These are phyloP conservation scores for Starmerella geochares DNA, from an alignment of 805 yeast genomes.

Conservation along the genomic window DNA sequence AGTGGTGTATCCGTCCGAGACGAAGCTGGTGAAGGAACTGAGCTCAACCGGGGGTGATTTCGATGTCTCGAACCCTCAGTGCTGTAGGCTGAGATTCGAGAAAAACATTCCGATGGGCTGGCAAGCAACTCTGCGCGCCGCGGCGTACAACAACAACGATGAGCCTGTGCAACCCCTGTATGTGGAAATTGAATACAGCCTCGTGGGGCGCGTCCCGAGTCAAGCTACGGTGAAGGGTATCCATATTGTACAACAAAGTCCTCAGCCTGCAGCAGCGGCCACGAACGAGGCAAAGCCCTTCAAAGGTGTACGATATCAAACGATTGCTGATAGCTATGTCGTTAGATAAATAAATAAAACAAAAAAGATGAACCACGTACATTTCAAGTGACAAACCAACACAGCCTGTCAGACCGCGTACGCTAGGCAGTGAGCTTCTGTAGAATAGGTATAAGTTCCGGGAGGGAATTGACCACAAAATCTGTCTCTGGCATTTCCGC, in stretches of 20 bases:
- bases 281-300: slow-evolving; percentile 61
- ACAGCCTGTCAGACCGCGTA: no score
- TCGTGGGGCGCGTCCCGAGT: slow-evolving; percentile 65
- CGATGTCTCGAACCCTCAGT: slow-evolving; percentile 43
- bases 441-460: slow-evolving; percentile 19
- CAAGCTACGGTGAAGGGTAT: slow-evolving; percentile 15
- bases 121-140: slow-evolving; percentile 58
- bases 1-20: slow-evolving; percentile 31
- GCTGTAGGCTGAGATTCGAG: slow-evolving; percentile 43
- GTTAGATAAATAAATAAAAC: slow-evolving; percentile 31
- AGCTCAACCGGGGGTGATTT: slow-evolving; percentile 70
- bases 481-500: slow-evolving; percentile 34
- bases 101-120: slow-evolving; percentile 49
- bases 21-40: slow-evolving; percentile 38
- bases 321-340: slow-evolving; percentile 46
- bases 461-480: slow-evolving; percentile 29
- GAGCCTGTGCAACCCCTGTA: slow-evolving; percentile 23
- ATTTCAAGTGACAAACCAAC: not conserved
- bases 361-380: not conserved
- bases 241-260: slow-evolving; percentile 34
- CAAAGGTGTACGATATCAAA: slow-evolving; percentile 80
- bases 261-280: slow-evolving; percentile 37
- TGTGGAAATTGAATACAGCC: slow-evolving; percentile 32
- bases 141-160: slow-evolving; percentile 24
- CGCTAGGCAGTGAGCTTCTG: not conserved